These are phyloP conservation scores for Epicoccum nigrum DNA, from an alignment of 2,329 filamentous ascomycete species.

Conservation along the genomic window DNA sequence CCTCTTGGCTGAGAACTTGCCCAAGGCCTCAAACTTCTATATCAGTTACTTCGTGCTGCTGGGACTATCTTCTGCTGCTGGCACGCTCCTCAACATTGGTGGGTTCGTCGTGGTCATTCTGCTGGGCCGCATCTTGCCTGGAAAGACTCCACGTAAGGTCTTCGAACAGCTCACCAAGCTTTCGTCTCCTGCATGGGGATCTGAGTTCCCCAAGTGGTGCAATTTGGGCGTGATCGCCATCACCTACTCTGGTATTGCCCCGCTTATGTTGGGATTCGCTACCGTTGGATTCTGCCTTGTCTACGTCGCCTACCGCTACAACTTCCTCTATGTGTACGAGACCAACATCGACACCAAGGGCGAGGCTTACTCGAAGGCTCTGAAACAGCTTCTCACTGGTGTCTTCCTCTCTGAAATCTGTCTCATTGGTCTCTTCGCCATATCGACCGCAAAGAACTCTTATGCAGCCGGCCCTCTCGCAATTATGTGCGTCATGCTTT, in stretches of 20 bases:
- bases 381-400: slow-evolving; percentile 55
- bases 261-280: slow-evolving; percentile 55
- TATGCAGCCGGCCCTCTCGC: slow-evolving; percentile 50
- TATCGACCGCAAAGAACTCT: slow-evolving; percentile 43
- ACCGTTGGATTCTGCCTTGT: slow-evolving; percentile 52
- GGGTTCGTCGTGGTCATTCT: slow-evolving; percentile 84
- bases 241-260: slow-evolving; percentile 57
- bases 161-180: slow-evolving; percentile 53
- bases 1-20: slow-evolving; percentile 75
- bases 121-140: slow-evolving; percentile 67
- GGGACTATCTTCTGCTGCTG: slow-evolving; percentile 56
- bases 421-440: slow-evolving; percentile 55
- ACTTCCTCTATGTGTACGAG: slow-evolving; percentile 57
- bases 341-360: slow-evolving; percentile 56
- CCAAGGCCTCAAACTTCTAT: slow-evolving; percentile 91
- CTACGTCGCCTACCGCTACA: slow-evolving; percentile 57
- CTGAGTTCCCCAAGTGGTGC: slow-evolving; percentile 55
- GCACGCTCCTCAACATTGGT: slow-evolving; percentile 73
- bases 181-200: slow-evolving; percentile 52
- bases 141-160: slow-evolving; percentile 55
- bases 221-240: slow-evolving; percentile 54
- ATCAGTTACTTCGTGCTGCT: slow-evolving; percentile 94
- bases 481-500: slow-evolving; percentile 51
- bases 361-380: slow-evolving; percentile 53
- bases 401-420: slow-evolving; percentile 57